A percentile compares a stretch with the other conserved stretches of the same genome.
These are phyloP conservation scores for Magnaporthiopsis rhizophila DNA, from an alignment of 2,329 filamentous ascomycete genomes.

Conservation along the genomic window DNA sequence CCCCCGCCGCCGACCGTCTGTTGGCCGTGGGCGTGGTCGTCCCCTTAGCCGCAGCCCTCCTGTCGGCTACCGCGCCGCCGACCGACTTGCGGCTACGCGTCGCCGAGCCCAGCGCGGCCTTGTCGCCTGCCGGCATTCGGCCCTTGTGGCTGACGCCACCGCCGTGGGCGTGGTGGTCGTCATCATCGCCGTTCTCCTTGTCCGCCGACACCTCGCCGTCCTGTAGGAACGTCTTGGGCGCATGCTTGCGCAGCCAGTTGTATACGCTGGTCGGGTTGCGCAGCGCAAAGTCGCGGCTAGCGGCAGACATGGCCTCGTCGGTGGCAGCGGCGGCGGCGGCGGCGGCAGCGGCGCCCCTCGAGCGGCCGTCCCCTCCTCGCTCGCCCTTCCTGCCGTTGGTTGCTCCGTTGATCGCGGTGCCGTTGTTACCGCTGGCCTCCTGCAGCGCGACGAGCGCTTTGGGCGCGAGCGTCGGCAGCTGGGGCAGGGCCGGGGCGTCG, in stretches of 20 bases:
- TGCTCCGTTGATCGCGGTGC: constrained; percentile 5
- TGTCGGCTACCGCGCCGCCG: constrained; percentile 6
- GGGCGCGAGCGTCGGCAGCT: constrained; percentile 44
- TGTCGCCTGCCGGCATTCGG: not conserved
- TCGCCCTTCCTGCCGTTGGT: constrained; percentile 19
- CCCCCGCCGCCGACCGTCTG: constrained; percentile 25
- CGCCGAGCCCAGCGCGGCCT: constrained; percentile 17
- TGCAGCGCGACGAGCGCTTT: constrained; percentile 28
- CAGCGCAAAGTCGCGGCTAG: constrained; percentile 46
- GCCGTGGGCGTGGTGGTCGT: constrained; percentile 12
- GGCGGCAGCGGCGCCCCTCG: constrained; percentile 27
- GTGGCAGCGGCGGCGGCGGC: constrained; percentile 29
- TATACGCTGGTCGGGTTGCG: constrained; percentile 87
- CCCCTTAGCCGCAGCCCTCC: constrained; percentile 2
- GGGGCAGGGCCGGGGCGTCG: constrained; percentile 17
- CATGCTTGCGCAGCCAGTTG: constrained; percentile 86
- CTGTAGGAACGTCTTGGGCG: constrained; percentile 77
- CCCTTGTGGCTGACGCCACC: constrained; percentile 3
- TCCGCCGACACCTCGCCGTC: constrained; percentile 50
- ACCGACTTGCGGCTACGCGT: constrained; percentile 14
- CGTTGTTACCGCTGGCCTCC: constrained; percentile 6
- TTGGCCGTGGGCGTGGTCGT: constrained; percentile 21
- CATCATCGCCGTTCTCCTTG: constrained; percentile 29
- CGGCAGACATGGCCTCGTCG: constrained; percentile 14
- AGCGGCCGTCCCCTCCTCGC: constrained; percentile 24